A percentile compares a stretch with the other conserved stretches of the same genome.
phyloP scores from a whole-genome alignment of 2,329 filamentous ascomycete species.

The Diplodia mutila region DNA sequence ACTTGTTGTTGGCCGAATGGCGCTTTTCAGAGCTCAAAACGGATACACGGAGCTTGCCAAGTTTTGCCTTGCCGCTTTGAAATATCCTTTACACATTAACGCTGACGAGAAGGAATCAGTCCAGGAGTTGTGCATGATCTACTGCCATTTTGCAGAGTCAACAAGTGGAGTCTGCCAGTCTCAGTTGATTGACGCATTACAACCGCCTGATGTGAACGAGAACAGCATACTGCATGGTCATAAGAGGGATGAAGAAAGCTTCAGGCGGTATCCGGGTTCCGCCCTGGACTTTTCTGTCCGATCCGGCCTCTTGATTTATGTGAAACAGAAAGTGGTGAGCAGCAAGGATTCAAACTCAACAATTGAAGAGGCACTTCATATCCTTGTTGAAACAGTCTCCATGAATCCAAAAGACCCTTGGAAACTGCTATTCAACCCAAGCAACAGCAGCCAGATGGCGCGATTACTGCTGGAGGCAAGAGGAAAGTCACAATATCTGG shows the following conservation, averaged over 20 bases:
- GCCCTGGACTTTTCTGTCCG: not conserved
- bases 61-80: not conserved
- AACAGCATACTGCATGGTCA: too few species aligned
- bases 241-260: too few species aligned
- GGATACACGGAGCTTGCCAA: conserved; percentile 10
- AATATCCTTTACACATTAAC: fast-evolving
- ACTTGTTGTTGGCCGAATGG: not conserved
- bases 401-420: too few species aligned
- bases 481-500: not conserved
- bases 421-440: too few species aligned
- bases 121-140: too few species aligned
- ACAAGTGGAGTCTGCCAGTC: not conserved
- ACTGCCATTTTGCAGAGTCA: not conserved
- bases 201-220: not conserved
- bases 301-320: not conserved
- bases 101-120: too few species aligned
- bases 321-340: not conserved
- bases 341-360: fast-evolving
- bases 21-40: not conserved
- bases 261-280: not conserved
- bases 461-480: not conserved
- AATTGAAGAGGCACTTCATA: not conserved
- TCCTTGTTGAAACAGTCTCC: too few species aligned
- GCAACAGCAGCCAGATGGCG: not conserved
- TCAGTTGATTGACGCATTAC: not conserved